These are phyloP conservation scores for Monosporascus sp. DNA, from an alignment of 2,329 filamentous ascomycete species.

Conservation along the genomic window DNA sequence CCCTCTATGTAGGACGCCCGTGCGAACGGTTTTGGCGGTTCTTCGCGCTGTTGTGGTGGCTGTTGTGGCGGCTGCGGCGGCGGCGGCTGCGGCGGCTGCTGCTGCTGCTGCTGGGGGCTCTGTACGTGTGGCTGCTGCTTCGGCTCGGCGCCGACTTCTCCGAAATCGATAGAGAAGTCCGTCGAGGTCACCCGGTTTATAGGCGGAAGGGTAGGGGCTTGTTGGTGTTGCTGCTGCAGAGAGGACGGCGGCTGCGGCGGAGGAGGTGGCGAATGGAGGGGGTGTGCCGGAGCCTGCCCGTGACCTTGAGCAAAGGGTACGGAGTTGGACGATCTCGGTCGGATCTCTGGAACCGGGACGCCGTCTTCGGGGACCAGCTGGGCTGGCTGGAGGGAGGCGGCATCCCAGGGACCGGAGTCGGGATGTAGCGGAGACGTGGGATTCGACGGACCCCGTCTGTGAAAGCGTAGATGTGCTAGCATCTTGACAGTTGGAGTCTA, in stretches of 20 bases:
- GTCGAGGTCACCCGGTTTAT: conserved; percentile 44
- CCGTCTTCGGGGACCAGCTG: conserved; percentile 37
- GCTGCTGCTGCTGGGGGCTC: conserved; percentile 1
- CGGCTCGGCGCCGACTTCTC: conserved; percentile 8
- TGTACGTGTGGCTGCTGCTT: neutral
- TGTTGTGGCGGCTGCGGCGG: conserved; percentile 2
- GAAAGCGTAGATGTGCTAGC: conserved; percentile 53
- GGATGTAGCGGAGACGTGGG: conserved; percentile 45
- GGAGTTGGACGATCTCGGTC: conserved; percentile 21
- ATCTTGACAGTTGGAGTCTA: conserved; percentile 24
- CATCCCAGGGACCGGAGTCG: conserved; percentile 40
- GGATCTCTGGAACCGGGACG: conserved; percentile 43
- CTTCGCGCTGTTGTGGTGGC: conserved; percentile 16
- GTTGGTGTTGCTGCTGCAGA: conserved; percentile 19
- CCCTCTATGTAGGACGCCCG: conserved; percentile 32
- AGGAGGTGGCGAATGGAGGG: conserved; percentile 30
- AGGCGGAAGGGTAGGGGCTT: conserved; percentile 34
- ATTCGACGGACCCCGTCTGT: conserved; percentile 51
- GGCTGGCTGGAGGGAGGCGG: conserved; percentile 34
- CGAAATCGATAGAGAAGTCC: conserved; percentile 16
- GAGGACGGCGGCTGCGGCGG: conserved; percentile 22
- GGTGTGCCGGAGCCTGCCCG: conserved; percentile 25
- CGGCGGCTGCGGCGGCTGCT: conserved; percentile 1
- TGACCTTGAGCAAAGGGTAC: conserved; percentile 24
- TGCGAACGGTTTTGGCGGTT: conserved; percentile 25